These are phyloP conservation scores for Amylocarpus encephaloides DNA, from an alignment of 2,329 filamentous ascomycete genomes.

Conservation along the genomic window DNA sequence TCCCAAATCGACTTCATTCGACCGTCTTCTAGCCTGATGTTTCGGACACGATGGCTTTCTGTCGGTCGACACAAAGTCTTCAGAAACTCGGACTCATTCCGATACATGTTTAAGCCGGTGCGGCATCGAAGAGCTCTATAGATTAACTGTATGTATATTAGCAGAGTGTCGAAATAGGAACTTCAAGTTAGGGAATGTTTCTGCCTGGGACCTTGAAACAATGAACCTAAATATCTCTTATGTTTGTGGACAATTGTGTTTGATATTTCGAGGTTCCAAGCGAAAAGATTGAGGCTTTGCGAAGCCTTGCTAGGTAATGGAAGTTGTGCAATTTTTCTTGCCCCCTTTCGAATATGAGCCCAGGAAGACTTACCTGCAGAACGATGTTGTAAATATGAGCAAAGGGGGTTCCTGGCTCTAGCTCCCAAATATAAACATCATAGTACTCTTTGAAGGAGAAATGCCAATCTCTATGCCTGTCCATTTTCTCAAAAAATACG, in stretches of 20 bases:
- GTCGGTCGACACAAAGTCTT: conserved; percentile 34
- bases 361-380: conserved; percentile 24
- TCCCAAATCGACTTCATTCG: conserved; percentile 32
- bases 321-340: too few relatives aligned
- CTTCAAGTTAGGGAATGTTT: neutral
- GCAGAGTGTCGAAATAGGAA: neutral
- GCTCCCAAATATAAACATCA: conserved; percentile 38
- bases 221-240: too few relatives aligned
- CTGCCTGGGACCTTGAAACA: too few relatives aligned
- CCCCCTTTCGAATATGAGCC: too few relatives aligned
- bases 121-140: conserved; percentile 34
- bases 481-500: conserved; percentile 37
- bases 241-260: too few relatives aligned
- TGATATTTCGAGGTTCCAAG: too few relatives aligned
- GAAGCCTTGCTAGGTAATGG: too few relatives aligned
- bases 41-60: conserved; percentile 31
- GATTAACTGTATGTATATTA: conserved; percentile 26
- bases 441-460: conserved; percentile 39
- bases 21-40: conserved; percentile 33
- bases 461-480: conserved; percentile 32
- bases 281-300: too few relatives aligned
- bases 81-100: conserved; percentile 30
- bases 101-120: conserved; percentile 30
- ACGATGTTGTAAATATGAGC: conserved; percentile 29
- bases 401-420: conserved; percentile 31